Evolutionary conservation across 768 basidiomycete species (phyloP).

Genomic region (Pholiota molesta): DNA sequence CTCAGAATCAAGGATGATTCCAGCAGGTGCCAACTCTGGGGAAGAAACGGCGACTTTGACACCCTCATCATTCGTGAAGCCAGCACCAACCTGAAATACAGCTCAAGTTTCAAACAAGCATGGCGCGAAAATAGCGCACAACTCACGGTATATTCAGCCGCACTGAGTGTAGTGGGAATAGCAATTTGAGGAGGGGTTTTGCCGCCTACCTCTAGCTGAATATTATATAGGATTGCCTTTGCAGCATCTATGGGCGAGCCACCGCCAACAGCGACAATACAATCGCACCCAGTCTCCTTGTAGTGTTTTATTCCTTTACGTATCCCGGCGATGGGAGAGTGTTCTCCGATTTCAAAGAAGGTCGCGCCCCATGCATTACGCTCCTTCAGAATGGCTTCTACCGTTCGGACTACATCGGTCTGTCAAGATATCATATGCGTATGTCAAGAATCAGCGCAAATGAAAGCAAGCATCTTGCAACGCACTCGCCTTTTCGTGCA

Average conservation of each 20-base stretch:
- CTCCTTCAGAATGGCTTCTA: slow-evolving; percentile 59
- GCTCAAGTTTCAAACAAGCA: not conserved
- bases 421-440: slow-evolving; percentile 21
- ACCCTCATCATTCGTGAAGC: slow-evolving; percentile 72
- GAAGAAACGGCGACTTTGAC: slow-evolving; percentile 61
- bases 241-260: slow-evolving; percentile 82
- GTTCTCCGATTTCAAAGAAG: slow-evolving; percentile 75
- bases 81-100: slow-evolving; percentile 56
- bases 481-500: slow-evolving; percentile 59
- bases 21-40: slow-evolving; percentile 64
- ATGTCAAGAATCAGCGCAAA: not conserved
- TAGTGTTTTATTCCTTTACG: slow-evolving; percentile 56
- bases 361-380: slow-evolving; percentile 64
- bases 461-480: slow-evolving; percentile 1
- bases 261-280: slow-evolving; percentile 76
- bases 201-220: slow-evolving; percentile 59
- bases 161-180: slow-evolving; percentile 81
- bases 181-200: slow-evolving; percentile 67
- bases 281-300: slow-evolving; percentile 60
- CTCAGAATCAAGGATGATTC: slow-evolving; percentile 78
- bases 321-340: slow-evolving; percentile 71
- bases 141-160: slow-evolving; percentile 72
- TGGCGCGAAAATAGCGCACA: not conserved
- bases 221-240: slow-evolving; percentile 69
- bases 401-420: slow-evolving; percentile 63